Evolutionary conservation across 1,284 basidiomycete species (phyloP), one percentile per base, ranked within the genome.

Genomic region (Tylopilus sp.): DNA sequence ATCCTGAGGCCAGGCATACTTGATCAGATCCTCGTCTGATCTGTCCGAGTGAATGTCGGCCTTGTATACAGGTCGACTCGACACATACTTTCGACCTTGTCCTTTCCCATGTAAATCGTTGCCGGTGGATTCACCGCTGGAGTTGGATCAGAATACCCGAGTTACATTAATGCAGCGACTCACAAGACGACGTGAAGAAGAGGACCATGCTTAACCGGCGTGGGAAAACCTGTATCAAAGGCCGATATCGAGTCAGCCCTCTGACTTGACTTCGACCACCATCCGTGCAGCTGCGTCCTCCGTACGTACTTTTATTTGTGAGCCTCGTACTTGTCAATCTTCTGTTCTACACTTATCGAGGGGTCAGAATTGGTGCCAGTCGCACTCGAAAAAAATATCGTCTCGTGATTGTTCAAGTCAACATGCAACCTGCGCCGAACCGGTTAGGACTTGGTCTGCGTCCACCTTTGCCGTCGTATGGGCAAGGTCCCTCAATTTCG

Each of bases 61-160:
- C 15, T 37, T 29, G 49, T 29, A 42, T 23, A 36, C 25, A 34
- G 38, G 40, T 34, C 49, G 52, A 36, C 25, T n/a, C 10, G 35
- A 46, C 26, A 73, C 86, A 59, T 63, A 95, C 93, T 97, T 75
- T 96, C 94, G 54, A 90, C 85, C 72, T 99, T 98, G 77, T 99
- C 96, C 63, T 83, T 85, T 33, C 96, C 96, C 91, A 97, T 96
- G 72, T 96, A 97, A 52, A 97, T 77, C 18, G 74, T 81, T 3
- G 79, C 86, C 1, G 89, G 76, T 1, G 92, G 90, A 31, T 78
- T 69, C 16, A 70, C 61, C 33, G 68, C 84, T 87, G 23, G 6
- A 0, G 12, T 10, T 0, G 11, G 0, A 13, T 60, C 29, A 53
- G 38, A 28, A 41, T 6, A 7, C 9, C 21, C 21, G 21, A 23